These are phyloP conservation scores for Lentinula raphanica DNA, from an alignment of 768 basidiomycete genomes.

Conservation along the genomic window DNA sequence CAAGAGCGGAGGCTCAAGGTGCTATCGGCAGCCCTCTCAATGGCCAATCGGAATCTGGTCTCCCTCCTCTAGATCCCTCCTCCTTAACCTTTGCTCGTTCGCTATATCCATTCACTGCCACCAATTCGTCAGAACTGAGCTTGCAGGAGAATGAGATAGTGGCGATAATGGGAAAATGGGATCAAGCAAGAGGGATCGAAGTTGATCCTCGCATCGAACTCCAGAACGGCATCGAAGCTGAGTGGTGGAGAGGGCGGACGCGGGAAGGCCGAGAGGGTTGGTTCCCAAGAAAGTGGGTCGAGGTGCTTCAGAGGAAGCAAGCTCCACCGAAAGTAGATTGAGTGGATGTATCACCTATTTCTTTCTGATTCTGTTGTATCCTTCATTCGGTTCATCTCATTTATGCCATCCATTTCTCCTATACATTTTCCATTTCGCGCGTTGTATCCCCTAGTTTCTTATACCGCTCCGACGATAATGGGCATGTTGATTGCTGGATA, in stretches of 20 bases:
- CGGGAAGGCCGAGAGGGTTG: conserved; percentile 89
- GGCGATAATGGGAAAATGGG: conserved; percentile 79
- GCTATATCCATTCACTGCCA: conserved; percentile 69
- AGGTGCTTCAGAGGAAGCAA: conserved; percentile 50
- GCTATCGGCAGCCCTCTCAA: conserved; percentile 23
- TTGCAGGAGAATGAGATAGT: conserved; percentile 90
- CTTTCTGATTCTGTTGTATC: too few species aligned
- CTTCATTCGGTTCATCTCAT: too few species aligned
- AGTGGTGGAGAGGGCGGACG: conserved; percentile 95
- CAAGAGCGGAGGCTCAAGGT: conserved; percentile 51
- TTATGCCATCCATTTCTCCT: too few species aligned
- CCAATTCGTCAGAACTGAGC: conserved; percentile 70
- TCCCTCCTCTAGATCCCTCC: conserved; percentile 71
- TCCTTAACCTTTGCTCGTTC: conserved; percentile 81
- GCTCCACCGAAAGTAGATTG: conserved; percentile 1
- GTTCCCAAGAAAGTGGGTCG: conserved; percentile 91
- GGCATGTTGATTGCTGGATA: too few species aligned
- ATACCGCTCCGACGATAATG: too few species aligned
- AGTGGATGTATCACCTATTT: not conserved
- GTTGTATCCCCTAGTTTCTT: too few species aligned
- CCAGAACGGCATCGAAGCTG: conserved; percentile 41
- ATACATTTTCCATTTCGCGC: too few species aligned
- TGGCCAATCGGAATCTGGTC: conserved; percentile 31
- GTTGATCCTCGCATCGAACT: conserved; percentile 61
- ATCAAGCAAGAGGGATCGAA: conserved; percentile 61